Percentiles rank a stretch among this genome's conserved stretches.
These are phyloP conservation scores for Lagenidium giganteum DNA, from an alignment of 352 stramenopile genomes.

Conservation along the genomic window DNA sequence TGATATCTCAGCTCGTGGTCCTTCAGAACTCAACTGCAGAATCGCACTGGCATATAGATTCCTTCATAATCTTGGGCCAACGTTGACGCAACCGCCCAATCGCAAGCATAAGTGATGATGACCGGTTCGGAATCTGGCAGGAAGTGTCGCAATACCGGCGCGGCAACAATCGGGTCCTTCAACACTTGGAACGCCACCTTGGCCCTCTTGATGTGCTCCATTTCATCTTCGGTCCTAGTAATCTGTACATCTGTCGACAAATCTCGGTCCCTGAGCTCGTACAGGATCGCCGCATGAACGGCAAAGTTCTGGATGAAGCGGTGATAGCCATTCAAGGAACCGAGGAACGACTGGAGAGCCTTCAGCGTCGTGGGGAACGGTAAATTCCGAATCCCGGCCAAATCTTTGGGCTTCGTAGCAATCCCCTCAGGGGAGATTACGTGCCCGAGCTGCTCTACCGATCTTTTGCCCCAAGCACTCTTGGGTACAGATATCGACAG, in stretches of 20 bases:
- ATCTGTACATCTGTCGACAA: too few species aligned
- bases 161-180: slow-evolving; percentile 17
- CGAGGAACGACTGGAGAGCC: slow-evolving; percentile 15
- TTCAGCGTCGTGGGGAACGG: slow-evolving; percentile 9
- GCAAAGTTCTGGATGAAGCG: slow-evolving; percentile 17
- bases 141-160: slow-evolving; percentile 10
- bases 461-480: slow-evolving; percentile 7
- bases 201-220: slow-evolving; percentile 12
- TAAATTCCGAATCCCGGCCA: not conserved
- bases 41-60: slow-evolving; percentile 13
- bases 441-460: slow-evolving; percentile 14
- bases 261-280: slow-evolving; percentile 14
- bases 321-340: slow-evolving; percentile 13
- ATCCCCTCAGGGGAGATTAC: not conserved
- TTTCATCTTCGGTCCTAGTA: too few species aligned
- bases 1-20: slow-evolving; percentile 13
- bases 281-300: slow-evolving; percentile 6
- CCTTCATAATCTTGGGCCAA: slow-evolving; percentile 25
- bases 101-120: slow-evolving; percentile 16
- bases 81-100: slow-evolving; percentile 18
- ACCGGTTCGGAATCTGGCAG: slow-evolving; percentile 8
- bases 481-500: slow-evolving; percentile 17
- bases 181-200: slow-evolving; percentile 18
- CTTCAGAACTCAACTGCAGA: slow-evolving; percentile 11
- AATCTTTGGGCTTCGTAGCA: not conserved